Evolutionary conservation across 192 early-diverging fungal genomes (phyloP).

Genomic region (Kickxella alabastrina): DNA sequence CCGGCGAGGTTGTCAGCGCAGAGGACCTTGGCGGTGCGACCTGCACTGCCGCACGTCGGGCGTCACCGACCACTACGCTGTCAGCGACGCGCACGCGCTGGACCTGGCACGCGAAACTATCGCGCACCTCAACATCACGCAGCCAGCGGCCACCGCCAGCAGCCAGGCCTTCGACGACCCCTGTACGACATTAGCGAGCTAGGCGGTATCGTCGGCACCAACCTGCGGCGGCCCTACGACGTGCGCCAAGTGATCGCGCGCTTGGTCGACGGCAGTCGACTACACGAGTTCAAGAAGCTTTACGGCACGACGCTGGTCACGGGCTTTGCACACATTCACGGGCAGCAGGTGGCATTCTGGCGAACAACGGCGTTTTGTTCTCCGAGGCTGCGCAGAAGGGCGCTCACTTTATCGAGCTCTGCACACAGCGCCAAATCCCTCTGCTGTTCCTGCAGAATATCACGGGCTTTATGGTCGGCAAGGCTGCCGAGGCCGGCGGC

Average conservation of each 20-base stretch:
- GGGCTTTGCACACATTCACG: constrained; percentile 86
- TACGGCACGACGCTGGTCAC: constrained; percentile 89
- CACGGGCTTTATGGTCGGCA: constrained; percentile 96
- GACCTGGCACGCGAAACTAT: constrained; percentile 78
- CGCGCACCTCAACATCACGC: constrained; percentile 78
- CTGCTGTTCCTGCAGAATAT: constrained; percentile 95
- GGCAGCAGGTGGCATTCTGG: constrained; percentile 91
- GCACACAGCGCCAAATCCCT: constrained; percentile 82
- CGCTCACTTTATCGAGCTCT: constrained; percentile 92
- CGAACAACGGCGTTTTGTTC: constrained; percentile 95
- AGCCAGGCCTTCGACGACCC: constrained; percentile 61
- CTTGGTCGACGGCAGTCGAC: constrained; percentile 87
- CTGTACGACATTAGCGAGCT: constrained; percentile 78
- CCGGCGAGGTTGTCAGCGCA: constrained; percentile 87
- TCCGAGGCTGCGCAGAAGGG: constrained; percentile 92
- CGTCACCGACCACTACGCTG: constrained; percentile 91
- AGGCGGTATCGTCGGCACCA: constrained; percentile 92
- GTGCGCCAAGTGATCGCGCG: constrained; percentile 89
- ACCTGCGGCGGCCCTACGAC: constrained; percentile 83
- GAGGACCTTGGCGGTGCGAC: constrained; percentile 96
- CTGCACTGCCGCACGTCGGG: constrained; percentile 91
- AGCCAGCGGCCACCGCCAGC: constrained; percentile 47
- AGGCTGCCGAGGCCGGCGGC: constrained; percentile 88
- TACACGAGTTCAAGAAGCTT: constrained; percentile 90
- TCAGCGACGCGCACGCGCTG: constrained; percentile 85